Base-by-base conservation (phyloP, 371 early-diverging fungal species). In the Syncephalastrum racemosum region DNA sequence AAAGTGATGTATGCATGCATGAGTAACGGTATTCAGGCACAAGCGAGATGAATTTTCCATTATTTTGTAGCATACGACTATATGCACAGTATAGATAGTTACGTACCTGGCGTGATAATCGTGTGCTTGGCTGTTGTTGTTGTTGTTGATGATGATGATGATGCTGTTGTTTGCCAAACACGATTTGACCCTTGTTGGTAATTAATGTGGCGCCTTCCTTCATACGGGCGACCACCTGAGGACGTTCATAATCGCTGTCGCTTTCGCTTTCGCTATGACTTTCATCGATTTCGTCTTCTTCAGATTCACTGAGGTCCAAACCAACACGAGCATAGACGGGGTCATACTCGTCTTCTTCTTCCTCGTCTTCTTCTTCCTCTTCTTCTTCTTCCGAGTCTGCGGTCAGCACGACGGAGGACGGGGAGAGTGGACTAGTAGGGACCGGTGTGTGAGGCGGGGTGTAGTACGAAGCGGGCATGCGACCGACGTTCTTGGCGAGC, bases 121-220 rank as follows among this genome's bases (percentile, higher is more conserved):
- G 14, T 42, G 53, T 14, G 39, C 18, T 42, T 25, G 40, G 31
- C 25, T 54, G 31, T 18, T 52, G 15, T 40, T 16, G 42, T 51
- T 14, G n/a, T n/a, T n/a, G n/a, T n/a, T n/a, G n/a, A n/a, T n/a
- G n/a, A n/a, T n/a, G n/a, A n/a, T n/a, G 41, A 18, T 14, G 8
- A 20, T 20, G 62, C 61, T 31, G 46, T 4, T 50, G 49, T n/a
- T 65, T 62, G 58, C 67, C 70, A 16, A 50, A 62, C 13, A 77
- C 62, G 59, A 77, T 64, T 47, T 78, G 71, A 24, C 79, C 75
- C 49, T 64, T 75, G 6, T 73, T 73, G 47, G 75, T 78, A 69
- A 78, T 64, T 15, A 78, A 73, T 0, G 73, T 78, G 31, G 50
- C 49, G 41, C 79, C 79, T 39, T 69, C 56, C 22, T 67, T 71